phyloP scores from a whole-genome alignment of 805 yeast species.

The Hanseniaspora mollemarum region DNA sequence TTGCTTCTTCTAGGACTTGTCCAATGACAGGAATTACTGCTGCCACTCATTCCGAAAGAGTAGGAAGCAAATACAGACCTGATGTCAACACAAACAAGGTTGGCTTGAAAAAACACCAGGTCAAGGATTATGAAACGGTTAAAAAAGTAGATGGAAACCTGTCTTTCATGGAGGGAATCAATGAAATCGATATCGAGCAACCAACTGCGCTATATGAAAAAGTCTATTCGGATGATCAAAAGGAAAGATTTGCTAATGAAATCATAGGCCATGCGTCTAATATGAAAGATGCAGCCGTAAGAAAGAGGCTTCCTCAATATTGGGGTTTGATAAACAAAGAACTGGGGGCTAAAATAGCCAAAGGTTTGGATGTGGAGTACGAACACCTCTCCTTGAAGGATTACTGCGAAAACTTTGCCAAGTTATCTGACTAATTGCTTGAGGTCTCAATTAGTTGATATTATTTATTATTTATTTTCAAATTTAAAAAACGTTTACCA shows the following conservation, averaged over 20 bases:
- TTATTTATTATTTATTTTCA: background rate
- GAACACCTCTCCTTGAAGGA: slow-evolving; percentile 29
- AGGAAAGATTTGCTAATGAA: slow-evolving; percentile 31
- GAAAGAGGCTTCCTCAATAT: slow-evolving; percentile 33
- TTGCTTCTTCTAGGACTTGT: slow-evolving; percentile 20
- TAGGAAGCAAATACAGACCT: slow-evolving; percentile 18
- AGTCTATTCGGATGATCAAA: slow-evolving; percentile 30
- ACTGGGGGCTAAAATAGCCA: slow-evolving; percentile 34
- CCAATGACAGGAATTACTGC: slow-evolving; percentile 22
- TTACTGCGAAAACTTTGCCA: slow-evolving; percentile 21
- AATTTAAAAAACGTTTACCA: background rate
- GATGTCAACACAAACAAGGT: slow-evolving; percentile 19
- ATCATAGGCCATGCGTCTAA: slow-evolving; percentile 34
- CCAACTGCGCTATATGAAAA: slow-evolving; percentile 36
- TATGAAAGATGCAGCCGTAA: slow-evolving; percentile 27
- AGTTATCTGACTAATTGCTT: no score
- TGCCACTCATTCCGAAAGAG: slow-evolving; percentile 28
- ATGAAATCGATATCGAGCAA: slow-evolving; percentile 38
- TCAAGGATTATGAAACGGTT: slow-evolving; percentile 27
- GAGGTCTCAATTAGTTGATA: background rate
- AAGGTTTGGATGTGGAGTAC: slow-evolving; percentile 34
- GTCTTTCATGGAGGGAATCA: slow-evolving; percentile 33
- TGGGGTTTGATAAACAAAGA: slow-evolving; percentile 36
- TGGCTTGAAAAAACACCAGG: slow-evolving; percentile 23
- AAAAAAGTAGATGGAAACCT: slow-evolving; percentile 28